Evolutionary conservation across 352 stramenopile species (phyloP).

Genomic region (Phytophthora pseudosyringae): DNA sequence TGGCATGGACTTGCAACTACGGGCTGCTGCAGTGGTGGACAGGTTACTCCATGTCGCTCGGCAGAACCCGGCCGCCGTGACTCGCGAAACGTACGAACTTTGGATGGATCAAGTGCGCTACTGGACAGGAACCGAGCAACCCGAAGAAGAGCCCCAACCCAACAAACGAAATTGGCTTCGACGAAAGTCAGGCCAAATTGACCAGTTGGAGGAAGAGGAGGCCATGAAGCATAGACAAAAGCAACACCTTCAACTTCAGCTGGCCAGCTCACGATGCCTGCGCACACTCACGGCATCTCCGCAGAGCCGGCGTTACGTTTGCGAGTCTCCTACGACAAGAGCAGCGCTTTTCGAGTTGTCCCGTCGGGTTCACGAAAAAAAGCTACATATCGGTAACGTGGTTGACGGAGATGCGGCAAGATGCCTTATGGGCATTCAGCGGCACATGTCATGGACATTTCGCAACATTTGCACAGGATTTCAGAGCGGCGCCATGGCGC

Average conservation of each 20-base stretch:
- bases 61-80: conserved; percentile 39
- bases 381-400: conserved; percentile 1
- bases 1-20: conserved; percentile 39
- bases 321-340: conserved; percentile 57
- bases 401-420: conserved; percentile 24
- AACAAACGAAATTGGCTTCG: conserved; percentile 25
- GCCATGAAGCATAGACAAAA: conserved; percentile 5
- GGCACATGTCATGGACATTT: conserved; percentile 54
- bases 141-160: background rate
- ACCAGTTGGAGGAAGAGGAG: conserved; percentile 10
- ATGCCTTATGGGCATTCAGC: conserved; percentile 34
- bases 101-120: conserved; percentile 70
- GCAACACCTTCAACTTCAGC: conserved; percentile 37
- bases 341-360: conserved; percentile 59
- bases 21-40: conserved; percentile 54
- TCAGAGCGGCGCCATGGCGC: conserved; percentile 49
- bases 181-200: conserved; percentile 15
- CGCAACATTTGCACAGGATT: conserved; percentile 71
- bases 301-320: conserved; percentile 51
- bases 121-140: conserved; percentile 38
- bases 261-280: conserved; percentile 53
- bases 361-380: conserved; percentile 54
- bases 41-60: conserved; percentile 54
- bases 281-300: conserved; percentile 63
- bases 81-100: conserved; percentile 54